Conservation (phyloP, 352 stramenopile species). For the Globisporangium recalcitrans region DNA sequence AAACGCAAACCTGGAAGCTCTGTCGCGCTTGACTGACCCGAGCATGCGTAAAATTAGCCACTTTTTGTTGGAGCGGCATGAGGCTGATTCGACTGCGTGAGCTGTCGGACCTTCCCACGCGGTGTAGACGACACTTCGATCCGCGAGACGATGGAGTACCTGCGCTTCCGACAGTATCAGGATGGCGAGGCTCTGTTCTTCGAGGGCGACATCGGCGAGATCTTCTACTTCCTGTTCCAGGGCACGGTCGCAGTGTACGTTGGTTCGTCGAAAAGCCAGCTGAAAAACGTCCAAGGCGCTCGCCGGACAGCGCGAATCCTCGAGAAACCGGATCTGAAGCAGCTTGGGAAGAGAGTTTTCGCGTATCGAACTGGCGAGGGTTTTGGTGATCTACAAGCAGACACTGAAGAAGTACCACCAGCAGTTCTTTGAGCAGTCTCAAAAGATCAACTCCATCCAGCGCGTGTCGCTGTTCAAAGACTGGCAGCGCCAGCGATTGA, state of each 20-base stretch:
- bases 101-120: constrained; percentile 25
- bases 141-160: constrained; percentile 34
- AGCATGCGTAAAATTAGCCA: too few relatives aligned
- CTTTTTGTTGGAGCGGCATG: too few relatives aligned
- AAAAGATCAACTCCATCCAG: constrained; percentile 51
- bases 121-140: constrained; percentile 32
- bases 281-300: constrained; percentile 18
- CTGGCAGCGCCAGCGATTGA: constrained; percentile 34
- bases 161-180: constrained; percentile 36
- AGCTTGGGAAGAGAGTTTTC: constrained; percentile 40
- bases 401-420: constrained; percentile 46
- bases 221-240: constrained; percentile 51
- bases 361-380: constrained; percentile 42
- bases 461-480: constrained; percentile 43
- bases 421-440: constrained; percentile 39
- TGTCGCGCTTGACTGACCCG: too few relatives aligned
- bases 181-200: constrained; percentile 49
- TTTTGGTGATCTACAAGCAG: constrained; percentile 45
- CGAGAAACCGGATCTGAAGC: constrained; percentile 15
- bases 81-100: too few relatives aligned
- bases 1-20: too few relatives aligned
- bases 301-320: constrained; percentile 11
- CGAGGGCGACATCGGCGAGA: constrained; percentile 47
- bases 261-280: constrained; percentile 18
- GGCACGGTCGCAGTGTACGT: constrained; percentile 51